Evolutionary conservation across 2,329 filamentous ascomycete species (phyloP), one percentile per base, ranked within the genome.

Genomic region (Cordyceps militaris): DNA sequence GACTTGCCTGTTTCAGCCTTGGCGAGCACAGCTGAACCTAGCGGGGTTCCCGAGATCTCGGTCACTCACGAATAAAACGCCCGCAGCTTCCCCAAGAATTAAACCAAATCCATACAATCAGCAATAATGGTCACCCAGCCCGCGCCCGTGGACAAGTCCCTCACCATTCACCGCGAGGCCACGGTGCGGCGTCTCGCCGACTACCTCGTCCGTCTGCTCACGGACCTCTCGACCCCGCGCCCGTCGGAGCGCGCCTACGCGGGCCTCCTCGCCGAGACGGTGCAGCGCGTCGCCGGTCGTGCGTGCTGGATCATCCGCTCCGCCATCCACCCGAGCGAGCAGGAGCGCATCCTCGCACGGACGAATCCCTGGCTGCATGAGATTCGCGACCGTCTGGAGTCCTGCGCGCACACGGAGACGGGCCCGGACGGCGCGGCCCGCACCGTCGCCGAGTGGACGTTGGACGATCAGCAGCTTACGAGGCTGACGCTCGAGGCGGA

Each of bases 81-180:
- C 23, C 13, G 7, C 11, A 28, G 24, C 24, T 24, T 3, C 1
- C 23, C 8, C 32, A 36, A 36, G 32, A 26, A 10, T 8, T 13
- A 46, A 28, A 16, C 23, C 16, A 32, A n/a, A 28, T 44, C 16
- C 19, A 8, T 4, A 1, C 19, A 43, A 10, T 8, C 26, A 23
- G 24, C 16, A 6, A 5, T 11, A 14, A 57, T 57, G 55, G 55
- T 57, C 30, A 57, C 55, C 1, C 36, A 51, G 38, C 55, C 47
- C n/a, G 47, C 21, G 7, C 47, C 55, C 16, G 0, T 57, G 28
- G 55, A 57, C 38, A 30, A 14, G 28, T 11, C 10, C 26, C 55
- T 57, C 46, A 57, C 55, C 38, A 13, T 51, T 38, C 36, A 57
- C 36, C 47, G 36, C 28, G 55, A 57, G 55, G 9, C 38, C 46